phyloP scores from a whole-genome alignment of 192 early-diverging fungal genomes.

The Coemansia sp. region DNA sequence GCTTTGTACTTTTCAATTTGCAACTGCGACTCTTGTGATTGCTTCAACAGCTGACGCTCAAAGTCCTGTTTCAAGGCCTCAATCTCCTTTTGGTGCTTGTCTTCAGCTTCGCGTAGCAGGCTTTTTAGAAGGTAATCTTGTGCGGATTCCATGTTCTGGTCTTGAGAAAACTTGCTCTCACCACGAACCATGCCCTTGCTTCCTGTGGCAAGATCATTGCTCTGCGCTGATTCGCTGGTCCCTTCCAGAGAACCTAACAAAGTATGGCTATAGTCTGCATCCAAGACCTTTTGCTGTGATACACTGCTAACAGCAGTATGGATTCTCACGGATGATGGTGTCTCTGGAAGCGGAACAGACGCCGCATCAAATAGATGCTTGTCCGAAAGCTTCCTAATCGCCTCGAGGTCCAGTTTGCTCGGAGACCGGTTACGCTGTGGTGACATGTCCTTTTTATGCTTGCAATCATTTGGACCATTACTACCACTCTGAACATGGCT shows the following conservation, averaged over 20 bases:
- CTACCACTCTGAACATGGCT: not conserved
- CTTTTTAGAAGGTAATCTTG: not conserved
- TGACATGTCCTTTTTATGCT: not conserved
- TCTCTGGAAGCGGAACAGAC: constrained; percentile 32
- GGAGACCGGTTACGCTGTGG: not conserved
- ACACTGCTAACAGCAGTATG: not conserved
- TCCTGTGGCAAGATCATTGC: not conserved
- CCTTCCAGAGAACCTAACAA: not conserved
- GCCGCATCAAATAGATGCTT: constrained; percentile 18
- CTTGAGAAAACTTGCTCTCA: not conserved
- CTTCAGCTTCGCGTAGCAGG: constrained; percentile 15
- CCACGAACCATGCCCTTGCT: not conserved
- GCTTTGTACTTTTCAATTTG: constrained; percentile 1
- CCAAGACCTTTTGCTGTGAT: not conserved
- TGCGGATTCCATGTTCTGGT: not conserved
- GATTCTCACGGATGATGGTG: constrained; percentile 13
- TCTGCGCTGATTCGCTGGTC: not conserved
- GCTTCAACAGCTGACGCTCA: constrained; percentile 8
- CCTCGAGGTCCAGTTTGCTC: not conserved
- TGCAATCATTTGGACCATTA: too few species aligned
- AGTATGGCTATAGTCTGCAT: not conserved
- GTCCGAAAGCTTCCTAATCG: constrained; percentile 11
- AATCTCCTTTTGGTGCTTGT: constrained; percentile 4
- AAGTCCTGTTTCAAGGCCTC: constrained; percentile 20
- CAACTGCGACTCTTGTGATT: constrained; percentile 10